phyloP scores from a whole-genome alignment of 1,284 basidiomycete genomes.

The Boletus semigastroideus region DNA sequence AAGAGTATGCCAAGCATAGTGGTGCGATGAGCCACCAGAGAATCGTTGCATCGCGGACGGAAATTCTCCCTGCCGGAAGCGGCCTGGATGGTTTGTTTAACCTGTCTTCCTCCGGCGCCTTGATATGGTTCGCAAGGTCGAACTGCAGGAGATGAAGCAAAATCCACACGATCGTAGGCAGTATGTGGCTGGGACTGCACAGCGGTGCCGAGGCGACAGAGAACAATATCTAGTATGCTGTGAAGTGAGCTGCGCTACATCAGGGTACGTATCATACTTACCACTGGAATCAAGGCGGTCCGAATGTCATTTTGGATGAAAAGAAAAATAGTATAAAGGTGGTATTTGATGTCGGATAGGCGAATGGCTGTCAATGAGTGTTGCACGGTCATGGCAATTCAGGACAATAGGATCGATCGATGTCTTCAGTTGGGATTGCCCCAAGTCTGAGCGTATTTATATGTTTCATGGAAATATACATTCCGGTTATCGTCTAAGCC shows the following conservation, averaged over 20 bases:
- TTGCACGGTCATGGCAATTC: slow-evolving; percentile 17
- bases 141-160: slow-evolving; percentile 45
- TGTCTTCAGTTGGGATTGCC: not conserved
- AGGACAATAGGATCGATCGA: not conserved
- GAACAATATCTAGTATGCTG: slow-evolving; percentile 35
- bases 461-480: not conserved
- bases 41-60: slow-evolving; percentile 29
- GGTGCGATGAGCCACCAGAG: slow-evolving; percentile 40
- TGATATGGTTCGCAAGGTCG: slow-evolving; percentile 43
- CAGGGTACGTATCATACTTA: slow-evolving; percentile 16
- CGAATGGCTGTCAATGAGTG: not conserved
- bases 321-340: slow-evolving; percentile 36
- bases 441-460: slow-evolving; percentile 10
- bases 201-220: slow-evolving; percentile 36
- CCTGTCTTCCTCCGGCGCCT: slow-evolving; percentile 40
- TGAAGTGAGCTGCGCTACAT: not conserved
- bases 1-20: slow-evolving; percentile 35
- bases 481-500: slow-evolving; percentile 1
- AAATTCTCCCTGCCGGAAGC: slow-evolving; percentile 39
- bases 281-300: slow-evolving; percentile 40
- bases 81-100: slow-evolving; percentile 43
- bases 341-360: slow-evolving; percentile 20
- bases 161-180: slow-evolving; percentile 39
- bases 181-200: slow-evolving; percentile 17
- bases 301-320: slow-evolving; percentile 44